Conservation (phyloP, 2,329 filamentous ascomycete genomes). For the Penicillium aurantiogriseum region DNA sequence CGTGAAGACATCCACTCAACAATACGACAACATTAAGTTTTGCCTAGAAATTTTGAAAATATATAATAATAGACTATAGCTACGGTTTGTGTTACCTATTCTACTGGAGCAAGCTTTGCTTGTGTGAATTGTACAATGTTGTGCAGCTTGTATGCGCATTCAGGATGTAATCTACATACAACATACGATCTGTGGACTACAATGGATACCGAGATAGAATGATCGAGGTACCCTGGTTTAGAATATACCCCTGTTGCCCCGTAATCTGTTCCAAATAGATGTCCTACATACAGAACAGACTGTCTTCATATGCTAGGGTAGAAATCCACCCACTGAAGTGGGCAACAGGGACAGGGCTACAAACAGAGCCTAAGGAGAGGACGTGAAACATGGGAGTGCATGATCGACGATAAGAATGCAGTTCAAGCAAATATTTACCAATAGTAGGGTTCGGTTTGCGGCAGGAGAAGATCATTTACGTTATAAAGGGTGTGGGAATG, state of each 20-base stretch:
- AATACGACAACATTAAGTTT: not conserved
- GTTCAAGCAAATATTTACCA: constrained; percentile 9
- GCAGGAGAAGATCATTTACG: constrained; percentile 11
- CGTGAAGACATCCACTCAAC: not conserved
- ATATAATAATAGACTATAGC: no score
- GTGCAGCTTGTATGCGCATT: not conserved
- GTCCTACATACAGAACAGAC: not conserved
- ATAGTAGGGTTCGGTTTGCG: constrained; percentile 1
- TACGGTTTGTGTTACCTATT: not conserved
- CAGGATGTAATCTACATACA: not conserved
- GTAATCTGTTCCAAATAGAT: no score
- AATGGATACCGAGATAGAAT: not conserved
- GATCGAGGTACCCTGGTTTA: not conserved
- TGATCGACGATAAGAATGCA: constrained; percentile 9
- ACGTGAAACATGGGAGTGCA: not conserved
- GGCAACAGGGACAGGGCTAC: not conserved
- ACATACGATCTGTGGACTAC: not conserved
- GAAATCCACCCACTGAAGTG: constrained; percentile 1
- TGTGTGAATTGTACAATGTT: not conserved
- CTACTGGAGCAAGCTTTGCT: not conserved
- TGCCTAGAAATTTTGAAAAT: not conserved
- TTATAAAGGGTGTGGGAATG: constrained; percentile 14
- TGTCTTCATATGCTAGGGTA: not conserved
- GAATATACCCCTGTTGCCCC: not conserved
- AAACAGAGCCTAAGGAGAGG: constrained; percentile 5